A percentile compares a stretch with the other conserved stretches of the same genome.
Evolutionary conservation across 805 yeast species (phyloP).

Genomic region (Pichia deserticola): DNA sequence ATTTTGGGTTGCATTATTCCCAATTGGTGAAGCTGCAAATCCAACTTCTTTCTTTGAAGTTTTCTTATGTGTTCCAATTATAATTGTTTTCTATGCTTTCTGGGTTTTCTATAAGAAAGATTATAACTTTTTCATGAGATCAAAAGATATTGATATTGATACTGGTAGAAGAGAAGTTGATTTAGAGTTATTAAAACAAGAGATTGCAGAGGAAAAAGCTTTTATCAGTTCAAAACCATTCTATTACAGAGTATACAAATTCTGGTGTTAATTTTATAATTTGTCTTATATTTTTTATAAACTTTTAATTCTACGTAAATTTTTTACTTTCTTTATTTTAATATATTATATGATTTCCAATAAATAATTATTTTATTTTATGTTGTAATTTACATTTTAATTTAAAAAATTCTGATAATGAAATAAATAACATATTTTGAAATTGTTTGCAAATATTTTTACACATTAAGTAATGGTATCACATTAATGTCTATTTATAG

Average conservation of each 20-base stretch:
- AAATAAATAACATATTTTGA: too few species aligned
- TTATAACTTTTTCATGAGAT: constrained; percentile 38
- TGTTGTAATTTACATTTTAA: too few species aligned
- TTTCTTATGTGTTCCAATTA: constrained; percentile 57
- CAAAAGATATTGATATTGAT: constrained; percentile 48
- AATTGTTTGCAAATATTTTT: too few species aligned
- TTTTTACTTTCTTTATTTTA: too few species aligned
- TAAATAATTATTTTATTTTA: too few species aligned
- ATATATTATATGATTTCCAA: too few species aligned
- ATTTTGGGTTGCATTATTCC: constrained; percentile 76
- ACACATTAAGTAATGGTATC: too few species aligned
- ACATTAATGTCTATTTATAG: too few species aligned
- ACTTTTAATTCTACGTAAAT: background rate
- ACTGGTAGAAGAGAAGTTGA: constrained; percentile 56
- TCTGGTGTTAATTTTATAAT: constrained; percentile 40
- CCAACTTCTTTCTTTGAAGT: constrained; percentile 53
- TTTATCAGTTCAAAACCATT: constrained; percentile 36
- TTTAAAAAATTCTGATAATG: too few species aligned
- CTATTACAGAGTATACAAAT: constrained; percentile 40
- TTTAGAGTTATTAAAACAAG: constrained; percentile 44
- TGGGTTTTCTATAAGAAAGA: constrained; percentile 33
- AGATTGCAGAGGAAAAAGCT: constrained; percentile 48
- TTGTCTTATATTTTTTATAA: background rate
- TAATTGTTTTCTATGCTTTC: constrained; percentile 38
- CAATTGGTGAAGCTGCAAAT: constrained; percentile 44